phyloP scores from a whole-genome alignment of 208 protist genomes.

The Novymonas esmeraldas region DNA sequence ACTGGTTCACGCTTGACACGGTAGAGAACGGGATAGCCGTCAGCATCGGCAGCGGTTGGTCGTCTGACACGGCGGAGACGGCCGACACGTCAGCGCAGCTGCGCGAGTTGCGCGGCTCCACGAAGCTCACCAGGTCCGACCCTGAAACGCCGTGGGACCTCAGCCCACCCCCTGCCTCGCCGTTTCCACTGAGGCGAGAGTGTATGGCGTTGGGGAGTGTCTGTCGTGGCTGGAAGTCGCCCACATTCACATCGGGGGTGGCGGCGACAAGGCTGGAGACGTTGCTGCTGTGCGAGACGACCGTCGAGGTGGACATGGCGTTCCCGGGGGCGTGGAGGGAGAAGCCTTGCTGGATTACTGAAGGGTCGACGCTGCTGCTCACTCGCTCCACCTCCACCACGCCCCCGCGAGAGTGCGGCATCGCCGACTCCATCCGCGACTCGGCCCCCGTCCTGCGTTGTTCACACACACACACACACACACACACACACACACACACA shows the following conservation, averaged over 20 bases:
- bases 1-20: not conserved
- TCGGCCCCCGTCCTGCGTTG: no score
- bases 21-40: conserved; percentile 9
- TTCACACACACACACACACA: not conserved
- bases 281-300: not conserved
- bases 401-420: not conserved
- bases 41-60: conserved; percentile 17
- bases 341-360: not conserved
- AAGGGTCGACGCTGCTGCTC: no score
- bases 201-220: not conserved
- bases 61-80: conserved; percentile 1
- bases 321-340: not conserved
- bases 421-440: no score
- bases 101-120: conserved; percentile 1
- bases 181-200: no score
- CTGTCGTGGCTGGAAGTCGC: not conserved
- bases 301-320: not conserved
- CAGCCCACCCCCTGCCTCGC: no score
- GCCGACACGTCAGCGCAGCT: conserved; percentile 1
- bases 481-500: not conserved
- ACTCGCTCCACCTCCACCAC: not conserved
- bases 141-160: not conserved
- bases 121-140: conserved; percentile 1
- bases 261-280: conserved; percentile 6
- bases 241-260: conserved; percentile 13